Conservation (phyloP, 1,139 yeast species). For the Saccharomyces hybrid region DNA sequence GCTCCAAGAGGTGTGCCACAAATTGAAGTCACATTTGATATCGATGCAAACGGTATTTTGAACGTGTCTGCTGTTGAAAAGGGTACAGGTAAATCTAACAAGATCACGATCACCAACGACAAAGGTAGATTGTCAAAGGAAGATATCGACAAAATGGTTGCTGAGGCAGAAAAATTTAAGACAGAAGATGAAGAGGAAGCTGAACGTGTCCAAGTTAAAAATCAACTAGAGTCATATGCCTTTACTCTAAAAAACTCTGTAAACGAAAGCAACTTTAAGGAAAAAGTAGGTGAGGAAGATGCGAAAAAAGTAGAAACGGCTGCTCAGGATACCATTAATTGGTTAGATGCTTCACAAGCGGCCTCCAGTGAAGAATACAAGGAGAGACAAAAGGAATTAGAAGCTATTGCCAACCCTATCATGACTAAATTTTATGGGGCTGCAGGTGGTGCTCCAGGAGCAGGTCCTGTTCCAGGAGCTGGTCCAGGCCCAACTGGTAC, state of each 20-base stretch:
- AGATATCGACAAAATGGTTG: slow-evolving; percentile 87
- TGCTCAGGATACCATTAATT: slow-evolving; percentile 72
- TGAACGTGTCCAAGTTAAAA: slow-evolving; percentile 70
- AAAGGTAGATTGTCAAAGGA: slow-evolving; percentile 92
- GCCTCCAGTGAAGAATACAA: slow-evolving; percentile 81
- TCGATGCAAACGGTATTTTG: slow-evolving; percentile 94
- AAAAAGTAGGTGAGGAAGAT: slow-evolving; percentile 80
- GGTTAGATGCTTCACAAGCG: slow-evolving; percentile 77
- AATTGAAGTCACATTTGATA: slow-evolving; percentile 91
- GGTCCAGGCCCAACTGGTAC: slow-evolving; percentile 45
- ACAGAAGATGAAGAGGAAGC: slow-evolving; percentile 77
- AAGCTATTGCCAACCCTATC: slow-evolving; percentile 56
- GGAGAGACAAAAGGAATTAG: slow-evolving; percentile 61
- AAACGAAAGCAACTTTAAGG: slow-evolving; percentile 55
- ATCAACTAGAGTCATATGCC: slow-evolving; percentile 79
- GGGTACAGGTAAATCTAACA: slow-evolving; percentile 79
- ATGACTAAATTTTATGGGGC: slow-evolving; percentile 57
- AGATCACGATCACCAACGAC: slow-evolving; percentile 80
- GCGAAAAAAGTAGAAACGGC: slow-evolving; percentile 78
- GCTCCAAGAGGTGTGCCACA: slow-evolving; percentile 99
- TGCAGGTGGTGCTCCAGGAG: slow-evolving; percentile 47
- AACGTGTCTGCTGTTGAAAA: slow-evolving; percentile 91
- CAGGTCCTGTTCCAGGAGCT: slow-evolving; percentile 40
- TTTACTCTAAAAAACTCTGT: slow-evolving; percentile 70
- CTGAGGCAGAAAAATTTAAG: slow-evolving; percentile 77